Conservation (phyloP, 2,329 filamentous ascomycete genomes). For the Tolypocladium capitatum region DNA sequence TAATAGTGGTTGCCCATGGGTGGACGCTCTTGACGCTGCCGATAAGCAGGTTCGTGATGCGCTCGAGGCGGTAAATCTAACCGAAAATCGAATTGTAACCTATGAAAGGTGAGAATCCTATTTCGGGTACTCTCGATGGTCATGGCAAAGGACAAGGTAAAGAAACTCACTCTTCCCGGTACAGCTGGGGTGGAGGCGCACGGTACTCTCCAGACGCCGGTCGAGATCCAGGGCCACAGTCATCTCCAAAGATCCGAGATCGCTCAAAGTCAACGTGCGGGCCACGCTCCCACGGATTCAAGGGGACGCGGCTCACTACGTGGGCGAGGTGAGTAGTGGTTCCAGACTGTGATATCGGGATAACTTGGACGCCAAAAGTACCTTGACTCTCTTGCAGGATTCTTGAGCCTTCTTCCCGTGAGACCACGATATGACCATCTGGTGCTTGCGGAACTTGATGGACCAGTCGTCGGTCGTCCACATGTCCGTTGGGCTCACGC, state of each 20-base stretch:
- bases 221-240: background rate
- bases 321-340: background rate
- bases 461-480: constrained; percentile 2
- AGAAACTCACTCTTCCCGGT: constrained; percentile 1
- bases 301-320: background rate
- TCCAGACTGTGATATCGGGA: constrained; percentile 5
- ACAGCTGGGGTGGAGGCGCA: background rate
- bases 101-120: background rate
- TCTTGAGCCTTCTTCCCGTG: constrained; percentile 10
- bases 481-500: background rate
- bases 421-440: constrained; percentile 4
- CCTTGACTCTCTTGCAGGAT: constrained; percentile 7
- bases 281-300: background rate
- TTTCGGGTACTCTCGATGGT: background rate
- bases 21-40: background rate
- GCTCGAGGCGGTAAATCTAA: background rate
- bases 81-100: background rate
- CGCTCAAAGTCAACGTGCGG: background rate
- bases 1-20: background rate
- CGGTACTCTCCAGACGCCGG: background rate
- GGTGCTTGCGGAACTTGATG: constrained; percentile 4
- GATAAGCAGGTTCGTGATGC: background rate
- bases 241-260: background rate
- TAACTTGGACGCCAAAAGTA: constrained; percentile 8
- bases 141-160: background rate